These are phyloP conservation scores for Pythium phragmitis DNA, from an alignment of 352 stramenopile species.

Conservation along the genomic window DNA sequence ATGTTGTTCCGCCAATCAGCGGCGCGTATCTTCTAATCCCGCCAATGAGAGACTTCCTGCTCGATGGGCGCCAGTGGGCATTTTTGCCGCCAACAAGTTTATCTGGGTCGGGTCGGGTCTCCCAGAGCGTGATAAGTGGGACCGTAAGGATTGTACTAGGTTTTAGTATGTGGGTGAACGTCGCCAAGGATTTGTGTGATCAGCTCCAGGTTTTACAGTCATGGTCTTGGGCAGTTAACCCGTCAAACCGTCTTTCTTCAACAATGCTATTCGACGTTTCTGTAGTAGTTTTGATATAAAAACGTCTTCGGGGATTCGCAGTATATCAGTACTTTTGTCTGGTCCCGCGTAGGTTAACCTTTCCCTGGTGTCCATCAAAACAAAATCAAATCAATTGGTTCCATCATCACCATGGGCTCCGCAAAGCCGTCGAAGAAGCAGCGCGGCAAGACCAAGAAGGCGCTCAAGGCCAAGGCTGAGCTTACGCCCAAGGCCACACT, in stretches of 20 bases:
- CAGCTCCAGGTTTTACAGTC: too few species aligned
- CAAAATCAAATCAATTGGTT: too few species aligned
- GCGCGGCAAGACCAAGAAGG: conserved; percentile 65
- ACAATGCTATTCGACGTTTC: not conserved
- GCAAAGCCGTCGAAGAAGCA: conserved; percentile 80
- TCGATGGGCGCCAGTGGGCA: not conserved
- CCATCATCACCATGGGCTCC: conserved; percentile 35
- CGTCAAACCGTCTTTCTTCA: not conserved
- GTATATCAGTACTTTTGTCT: not conserved
- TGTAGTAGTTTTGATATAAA: not conserved
- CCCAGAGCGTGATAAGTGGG: not conserved
- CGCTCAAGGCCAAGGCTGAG: conserved; percentile 25
- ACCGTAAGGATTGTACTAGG: not conserved
- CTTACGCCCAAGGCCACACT: not conserved
- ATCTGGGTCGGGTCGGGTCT: not conserved
- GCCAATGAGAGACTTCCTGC: conserved; percentile 32
- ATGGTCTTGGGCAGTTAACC: too few species aligned
- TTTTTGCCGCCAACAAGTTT: conserved; percentile 2
- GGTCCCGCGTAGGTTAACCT: conserved; percentile 14
- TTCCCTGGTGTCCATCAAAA: conserved; percentile 12
- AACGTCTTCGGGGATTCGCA: not conserved
- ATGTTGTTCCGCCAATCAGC: conserved; percentile 32
- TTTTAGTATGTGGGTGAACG: not conserved
- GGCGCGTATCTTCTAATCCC: conserved; percentile 23
- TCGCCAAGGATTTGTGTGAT: too few species aligned